Evolutionary conservation across 257 asterid genomes (phyloP).

Genomic region (Craterostigma plantagineum): DNA sequence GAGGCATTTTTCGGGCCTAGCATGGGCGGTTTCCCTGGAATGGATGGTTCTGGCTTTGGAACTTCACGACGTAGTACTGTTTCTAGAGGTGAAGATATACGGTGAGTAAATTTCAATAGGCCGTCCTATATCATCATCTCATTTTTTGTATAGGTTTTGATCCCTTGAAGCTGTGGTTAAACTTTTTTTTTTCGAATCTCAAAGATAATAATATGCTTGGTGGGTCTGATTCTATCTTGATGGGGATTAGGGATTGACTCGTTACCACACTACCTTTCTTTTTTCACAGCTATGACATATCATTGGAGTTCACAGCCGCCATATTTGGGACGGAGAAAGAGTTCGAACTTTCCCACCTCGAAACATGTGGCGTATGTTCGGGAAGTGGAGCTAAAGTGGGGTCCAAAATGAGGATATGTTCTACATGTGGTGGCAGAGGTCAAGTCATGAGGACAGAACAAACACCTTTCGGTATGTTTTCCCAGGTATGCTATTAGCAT

Average conservation of each 20-base stretch:
- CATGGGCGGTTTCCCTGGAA: conserved; percentile 74
- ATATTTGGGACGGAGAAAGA: conserved; percentile 96
- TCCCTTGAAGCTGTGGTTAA: no score
- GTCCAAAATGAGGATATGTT: conserved; percentile 87
- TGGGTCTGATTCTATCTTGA: conserved; percentile 12
- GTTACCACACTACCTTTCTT: background rate
- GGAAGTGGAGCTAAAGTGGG: conserved; percentile 96
- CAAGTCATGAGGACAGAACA: conserved; percentile 99
- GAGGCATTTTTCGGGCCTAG: conserved; percentile 95
- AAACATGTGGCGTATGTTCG: conserved; percentile 72
- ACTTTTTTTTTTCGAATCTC: no score
- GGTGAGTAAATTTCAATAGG: conserved; percentile 40
- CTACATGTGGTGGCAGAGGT: conserved; percentile 98
- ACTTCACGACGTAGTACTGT: conserved; percentile 65
- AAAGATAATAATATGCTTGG: no score
- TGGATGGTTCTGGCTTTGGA: conserved; percentile 72
- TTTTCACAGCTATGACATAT: conserved; percentile 60
- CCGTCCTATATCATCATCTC: background rate
- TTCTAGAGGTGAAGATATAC: conserved; percentile 91
- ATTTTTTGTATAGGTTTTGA: no score
- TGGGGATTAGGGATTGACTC: conserved; percentile 7
- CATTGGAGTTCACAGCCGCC: conserved; percentile 69
- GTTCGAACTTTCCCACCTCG: conserved; percentile 84
- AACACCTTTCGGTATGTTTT: conserved; percentile 98
- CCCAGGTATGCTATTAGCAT: conserved; percentile 35